Base-by-base conservation (phyloP, 768 basidiomycete species). In the Pluteus cervinus region DNA sequence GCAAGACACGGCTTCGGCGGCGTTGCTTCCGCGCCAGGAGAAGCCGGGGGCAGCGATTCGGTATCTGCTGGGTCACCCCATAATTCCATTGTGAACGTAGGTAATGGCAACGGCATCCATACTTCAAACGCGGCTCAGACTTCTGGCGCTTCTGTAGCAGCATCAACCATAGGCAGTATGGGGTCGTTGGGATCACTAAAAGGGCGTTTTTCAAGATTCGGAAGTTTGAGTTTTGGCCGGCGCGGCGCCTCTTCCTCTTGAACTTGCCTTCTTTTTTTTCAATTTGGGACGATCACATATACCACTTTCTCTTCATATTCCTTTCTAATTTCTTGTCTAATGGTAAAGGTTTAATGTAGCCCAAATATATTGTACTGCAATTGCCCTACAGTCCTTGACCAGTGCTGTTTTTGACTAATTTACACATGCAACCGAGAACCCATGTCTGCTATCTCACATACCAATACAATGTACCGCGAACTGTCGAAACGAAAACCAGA, bases 1-100 rank as follows among this genome's bases (percentile, higher is more conserved):
- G 77, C 87, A 12, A 73, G 84, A 18, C 85, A 90, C 51, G 88
- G 88, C 7, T 82, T 91, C 57, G 81, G 78, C 30, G 86, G 82
- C 1, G 80, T 91, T 4, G 73, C 86, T 18, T 86, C 83, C 1
- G 82, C 82, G 5, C 86, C 84, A 24, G 77, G 76, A 3, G 86
- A 86, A 29, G 61, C 60, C 24, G 65, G 63, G 4, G 75, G 68
- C 1, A 72, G 69, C 42, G 81, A 81, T 52, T 73, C 75, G 2
- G 55, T 79, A 15, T 81, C 78, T 5, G 68, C 65, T 11, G 78
- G 75, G 47, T 88, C 86, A 2, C 81, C 76, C 18, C 82, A 76
- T 29, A 76, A 81, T 46, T 89, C 86, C 7, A 71, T 84, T 55
- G 77, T 86, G 38, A 85, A 86, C 42, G 78, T 85, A 9, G 78